These are phyloP conservation scores for Crotalaria pallida DNA, from an alignment of 306 rosid genomes.

Conservation along the genomic window DNA sequence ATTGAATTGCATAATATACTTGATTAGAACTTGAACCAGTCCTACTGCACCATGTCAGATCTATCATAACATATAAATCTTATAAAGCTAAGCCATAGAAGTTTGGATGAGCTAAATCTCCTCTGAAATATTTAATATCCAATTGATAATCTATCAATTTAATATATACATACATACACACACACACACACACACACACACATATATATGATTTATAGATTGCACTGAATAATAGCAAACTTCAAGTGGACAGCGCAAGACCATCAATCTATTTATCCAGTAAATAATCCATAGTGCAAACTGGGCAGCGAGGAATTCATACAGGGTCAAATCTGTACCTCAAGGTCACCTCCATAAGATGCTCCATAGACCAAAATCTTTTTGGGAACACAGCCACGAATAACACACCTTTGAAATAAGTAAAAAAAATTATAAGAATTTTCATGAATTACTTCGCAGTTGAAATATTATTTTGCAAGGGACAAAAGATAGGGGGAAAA, in stretches of 20 bases:
- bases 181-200: too few species aligned
- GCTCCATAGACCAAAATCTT: constrained; percentile 97
- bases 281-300: neutral
- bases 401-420: constrained; percentile 67
- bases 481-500: neutral
- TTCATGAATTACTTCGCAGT: constrained; percentile 1
- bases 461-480: neutral
- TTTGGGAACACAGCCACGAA: constrained; percentile 99
- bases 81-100: neutral
- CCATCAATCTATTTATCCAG: neutral
- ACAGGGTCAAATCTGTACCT: constrained; percentile 44
- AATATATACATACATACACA: too few species aligned
- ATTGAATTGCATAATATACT: neutral
- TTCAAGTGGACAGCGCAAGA: neutral
- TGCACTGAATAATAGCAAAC: neutral
- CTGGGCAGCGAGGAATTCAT: neutral
- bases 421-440: constrained; percentile 18
- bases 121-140: neutral
- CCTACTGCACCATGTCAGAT: neutral
- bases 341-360: constrained; percentile 74
- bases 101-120: neutral
- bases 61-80: neutral
- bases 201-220: too few species aligned
- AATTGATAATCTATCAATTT: neutral
- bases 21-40: constrained; percentile 4